Percentiles rank a stretch among this genome's conserved stretches.
Evolutionary conservation across 345 rosid genomes (phyloP).

Genomic region (Hibiscus tridactylites): DNA sequence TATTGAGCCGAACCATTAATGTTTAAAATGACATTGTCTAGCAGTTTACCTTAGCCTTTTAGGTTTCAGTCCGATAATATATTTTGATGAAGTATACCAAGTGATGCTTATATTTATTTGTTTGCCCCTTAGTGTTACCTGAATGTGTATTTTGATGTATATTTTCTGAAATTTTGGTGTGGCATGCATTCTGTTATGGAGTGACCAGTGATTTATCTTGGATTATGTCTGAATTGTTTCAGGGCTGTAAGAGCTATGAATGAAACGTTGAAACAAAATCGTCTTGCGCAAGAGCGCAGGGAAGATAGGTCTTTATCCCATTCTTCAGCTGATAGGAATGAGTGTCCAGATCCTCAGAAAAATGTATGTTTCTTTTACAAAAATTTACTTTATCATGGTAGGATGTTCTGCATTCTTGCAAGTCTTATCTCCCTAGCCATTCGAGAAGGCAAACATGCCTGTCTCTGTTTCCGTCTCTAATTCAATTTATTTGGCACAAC

Average conservation of each 20-base stretch:
- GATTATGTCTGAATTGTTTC: conserved; percentile 18
- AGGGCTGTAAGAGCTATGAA: conserved; percentile 99
- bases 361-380: conserved; percentile 35
- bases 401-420: background rate
- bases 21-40: background rate
- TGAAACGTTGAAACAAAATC: conserved; percentile 92
- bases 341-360: conserved; percentile 36
- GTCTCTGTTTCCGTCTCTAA: background rate
- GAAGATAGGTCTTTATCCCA: conserved; percentile 44
- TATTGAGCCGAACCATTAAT: background rate
- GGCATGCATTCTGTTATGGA: background rate
- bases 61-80: background rate
- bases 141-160: background rate
- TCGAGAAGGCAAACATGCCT: background rate
- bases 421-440: background rate
- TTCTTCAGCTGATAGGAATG: conserved; percentile 39
- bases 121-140: background rate
- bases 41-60: background rate
- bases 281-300: conserved; percentile 46
- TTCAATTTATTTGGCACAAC: background rate
- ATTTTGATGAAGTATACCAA: background rate
- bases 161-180: background rate
- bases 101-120: background rate
- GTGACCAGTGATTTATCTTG: conserved; percentile 9
- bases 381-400: background rate